Evolutionary conservation across 2,329 filamentous ascomycete genomes (phyloP).

Genomic region (Epicoccum nigrum): DNA sequence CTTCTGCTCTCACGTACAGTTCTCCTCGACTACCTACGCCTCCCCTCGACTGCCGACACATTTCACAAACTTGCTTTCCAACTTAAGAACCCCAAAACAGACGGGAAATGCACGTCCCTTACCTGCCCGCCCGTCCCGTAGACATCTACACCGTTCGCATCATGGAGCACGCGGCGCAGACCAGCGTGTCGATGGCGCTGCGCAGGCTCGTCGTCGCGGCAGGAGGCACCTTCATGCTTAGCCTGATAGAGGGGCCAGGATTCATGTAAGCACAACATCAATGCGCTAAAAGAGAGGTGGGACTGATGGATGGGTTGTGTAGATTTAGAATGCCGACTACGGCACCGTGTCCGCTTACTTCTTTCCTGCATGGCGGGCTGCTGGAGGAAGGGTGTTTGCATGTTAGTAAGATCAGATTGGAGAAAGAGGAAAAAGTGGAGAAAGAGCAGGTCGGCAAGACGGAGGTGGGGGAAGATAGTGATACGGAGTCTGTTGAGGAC

Average conservation of each 20-base stretch:
- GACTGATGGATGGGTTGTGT: background rate
- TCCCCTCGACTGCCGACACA: background rate
- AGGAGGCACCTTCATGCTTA: slow-evolving; percentile 17
- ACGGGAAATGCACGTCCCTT: slow-evolving; percentile 8
- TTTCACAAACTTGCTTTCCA: background rate
- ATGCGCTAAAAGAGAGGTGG: background rate
- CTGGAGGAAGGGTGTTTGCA: slow-evolving; percentile 27
- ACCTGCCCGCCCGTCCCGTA: slow-evolving; percentile 11
- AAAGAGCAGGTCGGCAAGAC: background rate
- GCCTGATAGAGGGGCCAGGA: slow-evolving; percentile 17
- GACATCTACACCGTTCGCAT: slow-evolving; percentile 24
- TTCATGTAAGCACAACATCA: slow-evolving; percentile 25
- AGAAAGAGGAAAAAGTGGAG: slow-evolving; percentile 4
- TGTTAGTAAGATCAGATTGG: slow-evolving; percentile 14
- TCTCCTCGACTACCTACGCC: too few relatives aligned
- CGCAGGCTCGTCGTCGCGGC: slow-evolving; percentile 11
- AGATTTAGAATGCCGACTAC: slow-evolving; percentile 21
- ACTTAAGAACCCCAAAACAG: background rate
- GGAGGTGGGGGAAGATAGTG: slow-evolving; percentile 9
- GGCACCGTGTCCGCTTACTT: slow-evolving; percentile 13
- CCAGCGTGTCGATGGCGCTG: slow-evolving; percentile 9
- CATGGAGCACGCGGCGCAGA: slow-evolving; percentile 10
- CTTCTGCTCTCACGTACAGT: too few relatives aligned
- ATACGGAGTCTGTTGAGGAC: slow-evolving; percentile 17
- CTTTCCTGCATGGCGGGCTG: slow-evolving; percentile 18